Conservation (phyloP, 306 rosid genomes). For the Arachis hypogaea region DNA sequence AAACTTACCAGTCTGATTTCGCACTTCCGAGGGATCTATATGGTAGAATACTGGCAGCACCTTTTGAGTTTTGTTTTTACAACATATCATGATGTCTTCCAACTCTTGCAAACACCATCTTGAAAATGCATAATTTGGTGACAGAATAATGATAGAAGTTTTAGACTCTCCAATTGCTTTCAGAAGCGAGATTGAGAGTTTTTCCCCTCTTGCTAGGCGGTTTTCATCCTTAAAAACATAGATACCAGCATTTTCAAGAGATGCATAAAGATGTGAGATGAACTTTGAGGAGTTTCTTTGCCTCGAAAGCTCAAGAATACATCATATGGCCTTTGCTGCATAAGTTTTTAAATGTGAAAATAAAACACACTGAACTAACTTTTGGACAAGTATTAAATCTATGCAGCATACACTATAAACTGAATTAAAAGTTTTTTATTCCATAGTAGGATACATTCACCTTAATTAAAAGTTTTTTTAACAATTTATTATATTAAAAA, state of each 20-base stretch:
- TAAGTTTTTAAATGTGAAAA: background rate
- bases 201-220: constrained; percentile 5
- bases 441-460: no score
- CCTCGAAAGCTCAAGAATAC: constrained; percentile 29
- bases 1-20: background rate
- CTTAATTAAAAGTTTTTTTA: no score
- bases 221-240: constrained; percentile 8
- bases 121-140: constrained; percentile 27
- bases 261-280: background rate
- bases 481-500: no score
- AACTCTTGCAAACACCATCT: constrained; percentile 37
- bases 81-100: background rate
- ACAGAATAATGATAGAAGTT: constrained; percentile 29
- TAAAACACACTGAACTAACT: no score
- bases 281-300: background rate
- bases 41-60: constrained; percentile 21
- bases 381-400: no score
- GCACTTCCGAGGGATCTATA: constrained; percentile 11
- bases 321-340: background rate
- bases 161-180: background rate
- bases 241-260: constrained; percentile 26
- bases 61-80: no score
- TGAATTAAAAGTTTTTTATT: no score
- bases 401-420: no score
- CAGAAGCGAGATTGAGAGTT: background rate